Conservation (phyloP, 768 basidiomycete species). For the Mycena vulgaris region DNA sequence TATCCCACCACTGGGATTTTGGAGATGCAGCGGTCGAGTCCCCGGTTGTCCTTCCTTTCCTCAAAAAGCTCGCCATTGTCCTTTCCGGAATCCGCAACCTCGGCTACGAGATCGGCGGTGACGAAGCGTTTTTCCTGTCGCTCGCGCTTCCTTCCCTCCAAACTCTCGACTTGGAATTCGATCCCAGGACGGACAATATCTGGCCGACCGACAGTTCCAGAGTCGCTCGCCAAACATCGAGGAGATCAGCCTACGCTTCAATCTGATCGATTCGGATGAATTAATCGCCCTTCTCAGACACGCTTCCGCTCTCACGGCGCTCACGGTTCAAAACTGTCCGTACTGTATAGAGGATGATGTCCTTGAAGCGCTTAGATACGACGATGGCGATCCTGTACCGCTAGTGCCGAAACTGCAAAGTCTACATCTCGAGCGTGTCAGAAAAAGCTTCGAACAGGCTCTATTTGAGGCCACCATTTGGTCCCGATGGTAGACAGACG, state of each 20-base stretch:
- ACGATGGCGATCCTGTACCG: not conserved
- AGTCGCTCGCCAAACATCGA: slow-evolving; percentile 10
- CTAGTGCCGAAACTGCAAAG: slow-evolving; percentile 11
- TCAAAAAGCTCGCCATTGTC: not conserved
- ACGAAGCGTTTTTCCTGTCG: slow-evolving; percentile 8
- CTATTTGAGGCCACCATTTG: slow-evolving; percentile 7
- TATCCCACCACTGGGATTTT: slow-evolving; percentile 1
- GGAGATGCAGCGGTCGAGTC: not conserved
- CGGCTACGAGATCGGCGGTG: not conserved
- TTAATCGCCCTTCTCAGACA: slow-evolving; percentile 13
- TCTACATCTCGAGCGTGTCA: not conserved
- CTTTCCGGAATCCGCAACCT: not conserved
- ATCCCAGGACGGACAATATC: not conserved
- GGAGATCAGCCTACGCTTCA: not conserved
- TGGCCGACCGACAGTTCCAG: slow-evolving; percentile 19
- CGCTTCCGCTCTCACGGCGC: not conserved
- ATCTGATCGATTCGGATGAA: not conserved
- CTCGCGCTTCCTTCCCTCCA: slow-evolving; percentile 22
- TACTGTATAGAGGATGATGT: slow-evolving; percentile 1
- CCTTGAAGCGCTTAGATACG: not conserved
- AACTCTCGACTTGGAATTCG: slow-evolving; percentile 2
- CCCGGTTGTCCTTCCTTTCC: slow-evolving; percentile 13
- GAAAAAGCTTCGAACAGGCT: not conserved
- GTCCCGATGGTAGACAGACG: slow-evolving; percentile 10
- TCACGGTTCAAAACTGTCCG: not conserved